These are phyloP conservation scores for Urochloa ruziziensis DNA, from an alignment of 176 grass and related monocot species.

Conservation along the genomic window DNA sequence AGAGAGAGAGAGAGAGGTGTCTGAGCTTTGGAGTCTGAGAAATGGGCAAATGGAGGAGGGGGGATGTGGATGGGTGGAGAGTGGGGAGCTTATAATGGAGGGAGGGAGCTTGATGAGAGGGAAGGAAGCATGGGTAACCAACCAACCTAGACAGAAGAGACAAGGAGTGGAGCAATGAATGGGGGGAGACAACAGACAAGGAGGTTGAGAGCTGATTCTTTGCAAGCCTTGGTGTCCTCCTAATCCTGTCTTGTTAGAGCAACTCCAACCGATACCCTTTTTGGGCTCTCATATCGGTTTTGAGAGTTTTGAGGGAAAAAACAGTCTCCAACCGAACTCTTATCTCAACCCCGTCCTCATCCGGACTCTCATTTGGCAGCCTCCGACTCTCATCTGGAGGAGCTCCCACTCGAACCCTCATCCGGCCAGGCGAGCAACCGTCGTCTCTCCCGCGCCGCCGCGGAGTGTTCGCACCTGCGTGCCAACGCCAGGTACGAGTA, in stretches of 20 bases:
- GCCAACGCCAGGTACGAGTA: too few relatives aligned
- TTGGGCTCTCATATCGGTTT: too few relatives aligned
- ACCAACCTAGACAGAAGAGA: slow-evolving; percentile 18
- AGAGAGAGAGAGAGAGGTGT: background rate
- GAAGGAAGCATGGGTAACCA: background rate
- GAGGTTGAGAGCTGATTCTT: slow-evolving; percentile 38
- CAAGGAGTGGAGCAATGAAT: slow-evolving; percentile 21
- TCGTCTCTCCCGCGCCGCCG: too few relatives aligned
- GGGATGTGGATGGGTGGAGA: background rate
- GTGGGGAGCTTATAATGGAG: slow-evolving; percentile 44
- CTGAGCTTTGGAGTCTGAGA: background rate
- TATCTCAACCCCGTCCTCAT: too few relatives aligned
- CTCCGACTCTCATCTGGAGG: too few relatives aligned
- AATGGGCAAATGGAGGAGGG: background rate
- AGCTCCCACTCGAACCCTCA: too few relatives aligned
- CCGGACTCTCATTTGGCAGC: too few relatives aligned
- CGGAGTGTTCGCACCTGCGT: too few relatives aligned
- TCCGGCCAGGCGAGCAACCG: too few relatives aligned
- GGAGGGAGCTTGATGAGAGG: background rate
- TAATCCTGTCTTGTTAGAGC: slow-evolving; percentile 2
- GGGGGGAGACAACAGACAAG: slow-evolving; percentile 28
- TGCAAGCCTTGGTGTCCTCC: background rate
- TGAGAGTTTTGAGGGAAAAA: too few relatives aligned
- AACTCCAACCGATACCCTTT: too few relatives aligned
- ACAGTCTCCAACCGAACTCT: too few relatives aligned